Evolutionary conservation across 306 rosid species (phyloP).

Genomic region (Heteromeles arbutifolia): DNA sequence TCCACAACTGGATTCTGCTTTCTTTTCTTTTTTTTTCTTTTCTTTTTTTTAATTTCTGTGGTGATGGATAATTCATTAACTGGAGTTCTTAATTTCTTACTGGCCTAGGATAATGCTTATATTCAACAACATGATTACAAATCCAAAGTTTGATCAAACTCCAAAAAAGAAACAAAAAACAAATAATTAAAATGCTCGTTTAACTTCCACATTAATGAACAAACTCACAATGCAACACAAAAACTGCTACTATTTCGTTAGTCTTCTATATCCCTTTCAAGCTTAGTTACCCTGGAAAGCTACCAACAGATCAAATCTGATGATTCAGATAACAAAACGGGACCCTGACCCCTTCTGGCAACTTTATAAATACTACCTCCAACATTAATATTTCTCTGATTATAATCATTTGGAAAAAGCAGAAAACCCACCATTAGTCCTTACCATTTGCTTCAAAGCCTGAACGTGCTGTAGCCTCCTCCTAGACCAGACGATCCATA

Average conservation of each 20-base stretch:
- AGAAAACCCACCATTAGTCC: conserved; percentile 19
- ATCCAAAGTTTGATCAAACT: background rate
- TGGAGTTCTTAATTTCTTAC: background rate
- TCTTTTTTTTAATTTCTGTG: too few relatives aligned
- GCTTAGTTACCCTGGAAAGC: conserved; percentile 24
- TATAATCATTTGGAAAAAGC: conserved; percentile 25
- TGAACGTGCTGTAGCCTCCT: conserved; percentile 80
- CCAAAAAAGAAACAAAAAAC: background rate
- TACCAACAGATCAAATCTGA: conserved; percentile 19
- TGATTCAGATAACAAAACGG: conserved; percentile 6
- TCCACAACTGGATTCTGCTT: background rate
- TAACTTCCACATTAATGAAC: background rate
- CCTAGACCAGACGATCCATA: conserved; percentile 79
- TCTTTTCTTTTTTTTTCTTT: too few relatives aligned
- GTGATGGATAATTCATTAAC: too few relatives aligned
- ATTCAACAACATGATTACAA: background rate
- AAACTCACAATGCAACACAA: conserved; percentile 11
- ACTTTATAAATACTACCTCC: conserved; percentile 29
- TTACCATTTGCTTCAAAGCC: conserved; percentile 45
- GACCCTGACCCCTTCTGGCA: conserved; percentile 9
- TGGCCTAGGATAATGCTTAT: background rate
- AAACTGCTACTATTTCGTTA: conserved; percentile 36
- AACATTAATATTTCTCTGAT: conserved; percentile 20
- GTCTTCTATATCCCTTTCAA: conserved; percentile 22
- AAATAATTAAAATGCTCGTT: background rate